Evolutionary conservation across 768 basidiomycete species (phyloP).

Genomic region (Galerina sulciceps): DNA sequence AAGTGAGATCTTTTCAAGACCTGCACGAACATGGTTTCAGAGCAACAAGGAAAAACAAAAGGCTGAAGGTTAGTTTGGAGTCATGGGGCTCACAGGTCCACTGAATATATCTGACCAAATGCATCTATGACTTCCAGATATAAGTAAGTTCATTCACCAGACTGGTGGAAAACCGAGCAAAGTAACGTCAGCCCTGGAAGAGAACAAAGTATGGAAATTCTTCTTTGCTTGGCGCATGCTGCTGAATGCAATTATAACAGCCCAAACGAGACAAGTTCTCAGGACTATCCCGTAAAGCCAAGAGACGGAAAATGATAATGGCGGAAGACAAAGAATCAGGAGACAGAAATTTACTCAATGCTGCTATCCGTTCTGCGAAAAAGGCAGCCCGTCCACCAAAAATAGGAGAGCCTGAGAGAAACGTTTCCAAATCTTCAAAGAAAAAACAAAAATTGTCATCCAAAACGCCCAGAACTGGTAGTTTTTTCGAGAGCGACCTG

Average conservation of each 20-base stretch:
- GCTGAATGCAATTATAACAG: constrained; percentile 35
- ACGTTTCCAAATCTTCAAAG: constrained; percentile 32
- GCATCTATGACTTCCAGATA: constrained; percentile 62
- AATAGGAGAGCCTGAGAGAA: constrained; percentile 60
- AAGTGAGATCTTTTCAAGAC: constrained; percentile 89
- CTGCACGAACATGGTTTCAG: constrained; percentile 99
- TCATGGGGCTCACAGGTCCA: not conserved
- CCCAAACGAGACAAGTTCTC: constrained; percentile 78
- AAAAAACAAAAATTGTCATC: constrained; percentile 36
- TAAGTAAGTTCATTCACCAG: constrained; percentile 80
- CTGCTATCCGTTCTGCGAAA: constrained; percentile 88
- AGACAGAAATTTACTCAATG: constrained; percentile 58
- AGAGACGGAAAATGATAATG: constrained; percentile 85
- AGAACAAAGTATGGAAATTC: constrained; percentile 44
- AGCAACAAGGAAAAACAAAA: constrained; percentile 79
- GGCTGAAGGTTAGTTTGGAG: constrained; percentile 64
- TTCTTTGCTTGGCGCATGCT: not conserved
- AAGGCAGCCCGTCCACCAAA: constrained; percentile 74
- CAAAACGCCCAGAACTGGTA: constrained; percentile 34
- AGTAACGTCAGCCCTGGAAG: constrained; percentile 34
- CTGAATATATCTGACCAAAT: not conserved
- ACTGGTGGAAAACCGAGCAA: constrained; percentile 49
- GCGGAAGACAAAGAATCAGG: constrained; percentile 75
- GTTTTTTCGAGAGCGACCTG: constrained; percentile 65
- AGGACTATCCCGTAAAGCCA: constrained; percentile 85